Conservation (phyloP, 2,329 filamentous ascomycete genomes). For the Aspergillus pseudotamarii region DNA sequence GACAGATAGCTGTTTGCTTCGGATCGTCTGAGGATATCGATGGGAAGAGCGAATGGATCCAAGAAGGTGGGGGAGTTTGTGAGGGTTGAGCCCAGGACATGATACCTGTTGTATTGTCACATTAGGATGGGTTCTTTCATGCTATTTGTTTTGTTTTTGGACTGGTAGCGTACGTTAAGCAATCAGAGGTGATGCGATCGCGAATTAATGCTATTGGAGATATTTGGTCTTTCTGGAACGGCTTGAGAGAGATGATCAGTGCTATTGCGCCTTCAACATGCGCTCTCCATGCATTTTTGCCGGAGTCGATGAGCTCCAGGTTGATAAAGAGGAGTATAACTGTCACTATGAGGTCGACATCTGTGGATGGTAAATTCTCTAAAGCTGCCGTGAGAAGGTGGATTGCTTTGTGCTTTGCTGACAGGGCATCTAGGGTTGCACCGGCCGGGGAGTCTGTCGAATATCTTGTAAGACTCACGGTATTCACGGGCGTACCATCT, state of each 20-base stretch:
- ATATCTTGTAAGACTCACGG: too few relatives aligned
- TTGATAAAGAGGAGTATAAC: not conserved
- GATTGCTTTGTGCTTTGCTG: not conserved
- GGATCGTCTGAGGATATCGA: conserved; percentile 1
- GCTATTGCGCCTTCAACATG: conserved; percentile 8
- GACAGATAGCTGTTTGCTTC: conserved; percentile 9
- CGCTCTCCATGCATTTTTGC: conserved; percentile 5
- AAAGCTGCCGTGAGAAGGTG: not conserved
- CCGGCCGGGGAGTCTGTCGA: not conserved
- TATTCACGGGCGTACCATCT: too few relatives aligned
- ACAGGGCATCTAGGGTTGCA: not conserved
- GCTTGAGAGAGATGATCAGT: not conserved
- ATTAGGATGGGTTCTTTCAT: not conserved
- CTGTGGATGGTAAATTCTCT: not conserved
- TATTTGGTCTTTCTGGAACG: not conserved
- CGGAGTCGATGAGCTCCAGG: not conserved
- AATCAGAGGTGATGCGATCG: not conserved
- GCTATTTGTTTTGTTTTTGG: not conserved
- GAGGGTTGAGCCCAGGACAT: not conserved
- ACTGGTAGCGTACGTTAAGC: not conserved
- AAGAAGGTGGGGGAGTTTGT: not conserved
- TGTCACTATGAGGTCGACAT: not conserved
- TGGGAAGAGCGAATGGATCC: not conserved
- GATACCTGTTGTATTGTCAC: not conserved
- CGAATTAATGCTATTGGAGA: not conserved